Conservation (phyloP, 345 rosid genomes). For the Cardamine resedifolia region DNA sequence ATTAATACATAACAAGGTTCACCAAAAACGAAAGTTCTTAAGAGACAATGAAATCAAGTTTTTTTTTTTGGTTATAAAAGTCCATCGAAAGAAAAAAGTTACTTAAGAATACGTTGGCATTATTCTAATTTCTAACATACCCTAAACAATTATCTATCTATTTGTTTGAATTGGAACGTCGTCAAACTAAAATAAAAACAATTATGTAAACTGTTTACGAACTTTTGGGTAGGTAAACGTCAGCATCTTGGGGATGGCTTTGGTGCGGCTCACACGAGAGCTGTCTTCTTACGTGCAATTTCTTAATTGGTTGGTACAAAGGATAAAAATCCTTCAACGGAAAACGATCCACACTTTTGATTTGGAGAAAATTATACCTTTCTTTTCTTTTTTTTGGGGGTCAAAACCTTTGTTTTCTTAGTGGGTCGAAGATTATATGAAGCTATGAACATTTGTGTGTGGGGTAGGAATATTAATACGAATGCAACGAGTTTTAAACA, state of each 20-base stretch:
- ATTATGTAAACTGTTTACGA: conserved; percentile 3
- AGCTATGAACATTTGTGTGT: neutral
- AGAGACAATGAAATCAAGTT: neutral
- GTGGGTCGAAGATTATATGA: neutral
- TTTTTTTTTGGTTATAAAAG: too few relatives aligned
- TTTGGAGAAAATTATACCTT: neutral
- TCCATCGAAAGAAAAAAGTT: neutral
- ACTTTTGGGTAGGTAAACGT: conserved; percentile 30
- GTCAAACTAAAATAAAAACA: neutral
- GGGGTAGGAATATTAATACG: neutral
- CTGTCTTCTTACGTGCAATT: conserved; percentile 13
- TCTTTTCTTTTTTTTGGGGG: neutral
- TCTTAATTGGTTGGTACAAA: neutral
- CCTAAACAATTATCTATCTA: neutral
- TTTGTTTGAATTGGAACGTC: neutral
- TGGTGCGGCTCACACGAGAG: conserved; percentile 24
- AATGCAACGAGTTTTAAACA: neutral
- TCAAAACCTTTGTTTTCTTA: neutral
- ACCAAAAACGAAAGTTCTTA: neutral
- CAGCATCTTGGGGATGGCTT: conserved; percentile 29
- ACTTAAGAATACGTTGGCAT: neutral
- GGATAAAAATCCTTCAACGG: conserved; percentile 8
- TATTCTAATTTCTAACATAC: neutral
- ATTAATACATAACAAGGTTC: neutral
- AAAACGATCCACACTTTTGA: conserved; percentile 10